Evolutionary conservation across 371 early-diverging fungal genomes (phyloP).

Genomic region (Mucor circinelloides): DNA sequence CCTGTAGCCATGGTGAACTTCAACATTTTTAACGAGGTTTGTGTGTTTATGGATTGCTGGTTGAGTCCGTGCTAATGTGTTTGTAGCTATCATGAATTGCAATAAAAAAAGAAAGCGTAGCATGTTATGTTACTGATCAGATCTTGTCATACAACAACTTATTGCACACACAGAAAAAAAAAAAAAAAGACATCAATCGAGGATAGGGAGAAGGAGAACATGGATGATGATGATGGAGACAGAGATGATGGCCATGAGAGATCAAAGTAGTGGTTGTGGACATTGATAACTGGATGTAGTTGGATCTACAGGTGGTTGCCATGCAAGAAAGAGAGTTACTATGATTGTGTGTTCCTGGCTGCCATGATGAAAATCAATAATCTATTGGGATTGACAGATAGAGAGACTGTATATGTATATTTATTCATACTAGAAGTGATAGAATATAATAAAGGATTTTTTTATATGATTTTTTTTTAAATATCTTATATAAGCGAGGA

Average conservation of each 20-base stretch:
- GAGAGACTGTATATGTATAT: not conserved
- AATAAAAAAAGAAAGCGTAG: not conserved
- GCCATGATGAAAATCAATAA: not conserved
- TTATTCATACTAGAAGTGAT: not conserved
- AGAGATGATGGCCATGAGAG: too few relatives aligned
- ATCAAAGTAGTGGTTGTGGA: too few relatives aligned
- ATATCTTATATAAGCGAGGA: not conserved
- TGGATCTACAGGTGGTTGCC: too few relatives aligned
- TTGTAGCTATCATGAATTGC: not conserved
- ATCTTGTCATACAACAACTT: not conserved
- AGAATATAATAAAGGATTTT: not conserved
- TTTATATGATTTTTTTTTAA: not conserved
- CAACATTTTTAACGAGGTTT: constrained; percentile 33
- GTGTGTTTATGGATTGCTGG: not conserved
- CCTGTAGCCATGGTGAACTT: constrained; percentile 38
- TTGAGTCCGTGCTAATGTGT: too few relatives aligned
- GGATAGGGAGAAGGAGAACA: not conserved
- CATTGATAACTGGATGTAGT: too few relatives aligned
- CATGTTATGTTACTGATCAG: not conserved
- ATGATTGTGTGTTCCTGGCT: not conserved
- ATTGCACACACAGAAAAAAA: too few relatives aligned
- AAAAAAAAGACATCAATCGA: not conserved
- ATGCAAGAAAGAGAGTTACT: too few relatives aligned
- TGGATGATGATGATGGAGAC: not conserved
- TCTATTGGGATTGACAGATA: not conserved